Evolutionary conservation across 345 rosid genomes (phyloP), one percentile per base, ranked within the genome.

Genomic region (Brassica cretica): DNA sequence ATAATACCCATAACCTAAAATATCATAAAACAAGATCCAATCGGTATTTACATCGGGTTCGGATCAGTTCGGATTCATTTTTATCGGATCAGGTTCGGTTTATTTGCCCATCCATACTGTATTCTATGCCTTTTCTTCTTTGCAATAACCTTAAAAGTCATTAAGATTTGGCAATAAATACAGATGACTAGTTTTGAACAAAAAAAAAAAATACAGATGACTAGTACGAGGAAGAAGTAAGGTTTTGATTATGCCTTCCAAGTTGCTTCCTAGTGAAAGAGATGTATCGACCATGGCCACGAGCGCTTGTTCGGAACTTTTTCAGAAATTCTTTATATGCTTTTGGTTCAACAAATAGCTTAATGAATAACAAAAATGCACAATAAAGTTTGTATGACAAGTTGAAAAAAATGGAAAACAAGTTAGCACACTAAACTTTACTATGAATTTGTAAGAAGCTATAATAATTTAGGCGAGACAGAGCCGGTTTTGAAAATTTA

Each of bases 221-320:
- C 6, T 8, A 56, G 27, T 8, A 19, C 29, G 51, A 5, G 24
- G 29, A 37, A 37, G 51, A 65, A 49, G 55, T 49, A 37, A 37
- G 51, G 51, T 59, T 49, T 14, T 14, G 55, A 49, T n/a, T 49
- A 16, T 59, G 24, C 24, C 24, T 21, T 21, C 24, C 24, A 21
- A 21, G 24, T 21, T 59, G 64, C 64, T 59, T 59, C 64, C 24
- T 59, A 12, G 32, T 66, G 53, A 68, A 29, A 68, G 62, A 68
- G 39, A 49, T 68, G 72, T 9, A 51, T 68, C 8, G 41, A 19
- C 27, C 62, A 29, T 69, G 63, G 37, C 41, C 63, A 69, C 25
- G 68, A 32, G 15, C 24, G 56, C 32, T 30, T 24, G 44, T 53
- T 53, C 44, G 5, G 53, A 53, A 5, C 73, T 51, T 51, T 67